Conservation (phyloP, 768 basidiomycete genomes). For the Collybia sp. region DNA sequence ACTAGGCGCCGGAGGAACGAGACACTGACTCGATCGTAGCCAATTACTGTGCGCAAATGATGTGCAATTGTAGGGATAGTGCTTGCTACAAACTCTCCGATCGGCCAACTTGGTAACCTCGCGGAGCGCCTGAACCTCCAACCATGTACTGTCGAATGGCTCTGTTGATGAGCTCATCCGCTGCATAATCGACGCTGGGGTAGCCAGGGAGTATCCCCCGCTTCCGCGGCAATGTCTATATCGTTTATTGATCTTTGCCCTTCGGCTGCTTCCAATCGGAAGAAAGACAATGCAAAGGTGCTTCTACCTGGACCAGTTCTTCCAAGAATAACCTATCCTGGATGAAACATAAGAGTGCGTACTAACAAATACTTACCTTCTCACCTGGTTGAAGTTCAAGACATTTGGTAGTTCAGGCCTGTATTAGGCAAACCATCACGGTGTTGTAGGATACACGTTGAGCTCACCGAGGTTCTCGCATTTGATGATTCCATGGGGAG, state of each 20-base stretch:
- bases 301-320: slow-evolving; percentile 77
- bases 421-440: neutral
- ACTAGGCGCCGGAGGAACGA: neutral
- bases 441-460: neutral
- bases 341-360: neutral
- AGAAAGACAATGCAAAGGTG: slow-evolving; percentile 73
- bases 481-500: slow-evolving; percentile 59
- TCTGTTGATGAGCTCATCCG: slow-evolving; percentile 81
- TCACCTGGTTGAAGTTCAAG: slow-evolving; percentile 73
- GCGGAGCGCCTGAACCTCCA: neutral
- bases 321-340: slow-evolving; percentile 58
- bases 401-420: slow-evolving; percentile 83
- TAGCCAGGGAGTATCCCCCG: too few species aligned
- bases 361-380: slow-evolving; percentile 45
- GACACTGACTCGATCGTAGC: slow-evolving; percentile 68
- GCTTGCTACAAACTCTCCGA: slow-evolving; percentile 72
- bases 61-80: slow-evolving; percentile 85
- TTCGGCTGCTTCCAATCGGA: slow-evolving; percentile 80
- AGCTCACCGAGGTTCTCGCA: slow-evolving; percentile 65
- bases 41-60: slow-evolving; percentile 73
- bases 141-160: slow-evolving; percentile 69
- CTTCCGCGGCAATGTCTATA: slow-evolving; percentile 74
- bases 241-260: slow-evolving; percentile 74
- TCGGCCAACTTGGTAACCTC: neutral
- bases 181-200: slow-evolving; percentile 87